These are phyloP conservation scores for Claviceps paspali DNA, from an alignment of 2,329 filamentous ascomycete genomes.

Conservation along the genomic window DNA sequence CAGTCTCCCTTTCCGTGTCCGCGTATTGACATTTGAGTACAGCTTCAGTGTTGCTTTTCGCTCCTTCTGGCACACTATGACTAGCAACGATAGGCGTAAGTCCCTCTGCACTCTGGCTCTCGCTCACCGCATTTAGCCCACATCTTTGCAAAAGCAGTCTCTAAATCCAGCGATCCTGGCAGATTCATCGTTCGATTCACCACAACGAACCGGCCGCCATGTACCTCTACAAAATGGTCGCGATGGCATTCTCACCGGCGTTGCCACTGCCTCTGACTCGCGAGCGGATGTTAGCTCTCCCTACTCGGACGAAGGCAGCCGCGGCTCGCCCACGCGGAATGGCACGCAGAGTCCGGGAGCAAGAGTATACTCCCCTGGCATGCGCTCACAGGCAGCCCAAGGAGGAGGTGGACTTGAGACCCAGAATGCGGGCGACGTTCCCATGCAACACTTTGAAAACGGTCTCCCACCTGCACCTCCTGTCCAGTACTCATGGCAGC, in stretches of 20 bases:
- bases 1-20: background rate
- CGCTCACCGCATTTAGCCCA: background rate
- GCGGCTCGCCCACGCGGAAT: conserved; percentile 35
- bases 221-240: conserved; percentile 74
- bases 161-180: background rate
- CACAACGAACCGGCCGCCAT: conserved; percentile 80
- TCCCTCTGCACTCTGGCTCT: background rate
- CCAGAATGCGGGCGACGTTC: conserved; percentile 67
- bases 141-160: background rate
- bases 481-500: conserved; percentile 76
- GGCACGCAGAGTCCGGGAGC: conserved; percentile 33
- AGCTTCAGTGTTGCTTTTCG: conserved; percentile 61
- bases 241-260: conserved; percentile 68
- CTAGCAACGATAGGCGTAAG: conserved; percentile 54
- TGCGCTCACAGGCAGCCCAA: conserved; percentile 62
- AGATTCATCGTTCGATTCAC: conserved; percentile 91
- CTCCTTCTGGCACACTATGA: conserved; percentile 90
- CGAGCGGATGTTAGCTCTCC: conserved; percentile 67
- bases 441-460: conserved; percentile 90
- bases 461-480: conserved; percentile 82
- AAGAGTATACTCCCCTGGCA: conserved; percentile 77
- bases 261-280: conserved; percentile 81
- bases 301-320: conserved; percentile 57
- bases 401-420: conserved; percentile 55
- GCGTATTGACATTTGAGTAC: background rate